A percentile compares a stretch with the other conserved stretches of the same genome.
phyloP scores from a whole-genome alignment of 257 asterid genomes.

The Nemophila menziesii region DNA sequence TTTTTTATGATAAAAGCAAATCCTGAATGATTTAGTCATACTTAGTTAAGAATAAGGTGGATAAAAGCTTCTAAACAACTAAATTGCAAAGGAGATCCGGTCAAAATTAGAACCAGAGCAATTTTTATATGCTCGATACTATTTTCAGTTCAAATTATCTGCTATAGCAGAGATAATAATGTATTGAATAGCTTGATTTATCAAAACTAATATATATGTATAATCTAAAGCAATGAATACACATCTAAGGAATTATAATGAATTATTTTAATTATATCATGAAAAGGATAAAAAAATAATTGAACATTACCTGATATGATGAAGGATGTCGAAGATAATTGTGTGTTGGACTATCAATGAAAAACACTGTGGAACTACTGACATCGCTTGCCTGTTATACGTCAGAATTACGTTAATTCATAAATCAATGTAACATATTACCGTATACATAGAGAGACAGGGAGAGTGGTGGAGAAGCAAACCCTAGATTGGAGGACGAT shows the following conservation, averaged over 20 bases:
- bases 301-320: constrained; percentile 18
- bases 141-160: no score
- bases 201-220: no score
- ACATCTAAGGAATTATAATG: background rate
- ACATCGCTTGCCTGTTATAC: constrained; percentile 36
- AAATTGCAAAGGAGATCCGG: background rate
- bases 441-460: background rate
- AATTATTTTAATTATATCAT: background rate
- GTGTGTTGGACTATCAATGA: constrained; percentile 50
- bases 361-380: constrained; percentile 44
- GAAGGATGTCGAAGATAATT: constrained; percentile 44
- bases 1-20: background rate
- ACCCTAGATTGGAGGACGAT: constrained; percentile 30
- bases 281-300: background rate
- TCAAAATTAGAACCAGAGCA: no score
- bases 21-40: background rate
- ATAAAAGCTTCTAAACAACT: background rate
- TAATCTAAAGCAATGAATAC: background rate
- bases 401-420: constrained; percentile 17
- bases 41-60: background rate
- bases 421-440: constrained; percentile 10
- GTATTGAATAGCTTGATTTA: background rate
- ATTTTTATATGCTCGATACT: no score
- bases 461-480: background rate
- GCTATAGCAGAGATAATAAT: no score